A percentile compares a stretch with the other conserved stretches of the same genome.
Evolutionary conservation across 139 green algal genomes (phyloP).

Genomic region (Chlamydomonas asymmetrica): DNA sequence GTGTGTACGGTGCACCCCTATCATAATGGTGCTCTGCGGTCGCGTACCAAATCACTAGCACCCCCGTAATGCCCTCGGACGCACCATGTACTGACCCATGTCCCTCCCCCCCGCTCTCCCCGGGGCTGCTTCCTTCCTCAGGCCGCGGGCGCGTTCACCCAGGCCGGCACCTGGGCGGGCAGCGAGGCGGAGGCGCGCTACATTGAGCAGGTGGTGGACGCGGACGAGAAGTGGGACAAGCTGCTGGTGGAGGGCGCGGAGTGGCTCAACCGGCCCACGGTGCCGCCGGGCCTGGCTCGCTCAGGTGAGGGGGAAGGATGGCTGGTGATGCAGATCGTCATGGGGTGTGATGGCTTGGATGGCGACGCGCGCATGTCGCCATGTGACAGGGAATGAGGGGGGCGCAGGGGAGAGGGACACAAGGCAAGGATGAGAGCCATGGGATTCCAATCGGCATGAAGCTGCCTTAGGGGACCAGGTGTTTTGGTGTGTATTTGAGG

Average conservation of each 20-base stretch:
- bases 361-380: not conserved
- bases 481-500: too few species aligned
- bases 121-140: slow-evolving; percentile 17
- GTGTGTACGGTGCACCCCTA: too few species aligned
- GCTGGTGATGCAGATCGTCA: not conserved
- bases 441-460: not conserved
- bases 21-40: too few species aligned
- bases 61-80: too few species aligned
- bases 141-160: slow-evolving; percentile 66
- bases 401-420: not conserved
- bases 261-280: slow-evolving; percentile 73
- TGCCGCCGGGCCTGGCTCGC: slow-evolving; percentile 61
- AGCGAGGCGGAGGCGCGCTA: slow-evolving; percentile 71
- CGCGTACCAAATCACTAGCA: too few species aligned
- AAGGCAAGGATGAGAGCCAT: not conserved
- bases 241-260: slow-evolving; percentile 61
- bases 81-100: too few species aligned
- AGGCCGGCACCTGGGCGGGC: slow-evolving; percentile 75
- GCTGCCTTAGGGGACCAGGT: too few species aligned
- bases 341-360: not conserved
- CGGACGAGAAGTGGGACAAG: slow-evolving; percentile 76
- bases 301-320: slow-evolving; percentile 23
- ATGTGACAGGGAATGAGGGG: too few species aligned
- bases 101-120: too few species aligned
- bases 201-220: slow-evolving; percentile 76